phyloP scores from a whole-genome alignment of 805 yeast species.

The Jamesozyma piceae region DNA sequence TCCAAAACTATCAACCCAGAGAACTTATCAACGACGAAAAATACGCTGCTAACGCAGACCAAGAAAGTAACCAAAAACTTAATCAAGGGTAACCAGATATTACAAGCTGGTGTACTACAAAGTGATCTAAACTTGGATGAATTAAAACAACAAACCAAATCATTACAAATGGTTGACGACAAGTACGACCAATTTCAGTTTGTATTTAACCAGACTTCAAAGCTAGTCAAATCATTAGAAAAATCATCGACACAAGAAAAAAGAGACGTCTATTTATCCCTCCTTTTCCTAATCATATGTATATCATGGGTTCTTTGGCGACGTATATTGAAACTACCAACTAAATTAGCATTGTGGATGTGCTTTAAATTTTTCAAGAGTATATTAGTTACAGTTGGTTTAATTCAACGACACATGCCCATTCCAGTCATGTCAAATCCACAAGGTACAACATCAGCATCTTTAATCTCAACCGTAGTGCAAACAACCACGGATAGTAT shows the following conservation, averaged over 20 bases:
- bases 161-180: slow-evolving; percentile 23
- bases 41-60: slow-evolving; percentile 22
- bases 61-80: slow-evolving; percentile 26
- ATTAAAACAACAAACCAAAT: slow-evolving; percentile 25
- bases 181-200: slow-evolving; percentile 26
- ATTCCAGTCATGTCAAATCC: background rate
- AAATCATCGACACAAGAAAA: slow-evolving; percentile 28
- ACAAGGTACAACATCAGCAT: background rate
- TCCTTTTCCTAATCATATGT: slow-evolving; percentile 23
- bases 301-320: slow-evolving; percentile 31
- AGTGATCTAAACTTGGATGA: slow-evolving; percentile 30
- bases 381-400: slow-evolving; percentile 21
- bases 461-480: background rate
- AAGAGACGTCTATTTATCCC: slow-evolving; percentile 26
- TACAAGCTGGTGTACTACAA: slow-evolving; percentile 28
- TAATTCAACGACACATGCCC: slow-evolving; percentile 10
- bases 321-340: slow-evolving; percentile 28
- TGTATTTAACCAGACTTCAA: slow-evolving; percentile 22
- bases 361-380: slow-evolving; percentile 32
- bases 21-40: slow-evolving; percentile 17
- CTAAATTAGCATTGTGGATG: slow-evolving; percentile 25
- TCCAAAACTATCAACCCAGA: slow-evolving; percentile 3
- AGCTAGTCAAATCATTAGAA: slow-evolving; percentile 25
- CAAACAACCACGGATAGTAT: slow-evolving; percentile 2
- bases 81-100: slow-evolving; percentile 25